Percentiles rank a stretch among this genome's conserved stretches.
phyloP scores from a whole-genome alignment of 2,329 filamentous ascomycete genomes.

The Emydomyces testavorans region DNA sequence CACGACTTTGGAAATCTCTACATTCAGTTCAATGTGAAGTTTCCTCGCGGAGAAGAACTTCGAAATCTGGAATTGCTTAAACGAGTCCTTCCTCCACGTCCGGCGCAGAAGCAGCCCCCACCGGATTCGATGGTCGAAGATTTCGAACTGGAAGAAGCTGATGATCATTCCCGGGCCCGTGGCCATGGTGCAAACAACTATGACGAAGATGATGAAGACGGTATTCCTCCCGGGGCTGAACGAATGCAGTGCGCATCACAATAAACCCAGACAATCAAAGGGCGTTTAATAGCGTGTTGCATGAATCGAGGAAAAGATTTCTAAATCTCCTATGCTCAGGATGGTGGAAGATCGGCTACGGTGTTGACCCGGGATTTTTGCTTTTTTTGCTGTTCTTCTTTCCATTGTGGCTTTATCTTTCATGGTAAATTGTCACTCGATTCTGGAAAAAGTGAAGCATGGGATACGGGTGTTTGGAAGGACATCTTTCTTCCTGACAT shows the following conservation, averaged over 20 bases:
- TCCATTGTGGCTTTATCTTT: constrained; percentile 2
- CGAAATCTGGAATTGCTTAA: constrained; percentile 69
- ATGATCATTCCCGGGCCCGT: constrained; percentile 53
- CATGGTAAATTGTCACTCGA: no score
- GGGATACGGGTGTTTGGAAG: constrained; percentile 11
- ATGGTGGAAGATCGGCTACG: constrained; percentile 3
- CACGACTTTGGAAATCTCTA: constrained; percentile 94
- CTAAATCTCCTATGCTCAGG: constrained; percentile 2
- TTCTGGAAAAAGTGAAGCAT: constrained; percentile 4
- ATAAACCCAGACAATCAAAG: constrained; percentile 25
- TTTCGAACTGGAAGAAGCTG: constrained; percentile 74
- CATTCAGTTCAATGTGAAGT: constrained; percentile 95
- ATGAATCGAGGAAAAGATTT: constrained; percentile 5
- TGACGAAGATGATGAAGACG: constrained; percentile 60
- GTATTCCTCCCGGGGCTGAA: constrained; percentile 38
- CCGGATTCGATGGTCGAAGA: constrained; percentile 83
- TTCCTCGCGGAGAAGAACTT: constrained; percentile 64
- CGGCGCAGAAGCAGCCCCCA: constrained; percentile 56
- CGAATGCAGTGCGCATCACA: constrained; percentile 43
- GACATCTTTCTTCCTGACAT: constrained; percentile 7
- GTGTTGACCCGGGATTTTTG: constrained; percentile 1
- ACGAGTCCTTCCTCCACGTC: constrained; percentile 65
- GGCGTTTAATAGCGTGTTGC: constrained; percentile 4
- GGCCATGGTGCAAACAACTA: constrained; percentile 56
- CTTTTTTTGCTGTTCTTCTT: not conserved